phyloP scores from a whole-genome alignment of 805 yeast species.

The Saccharomycopsis fermentans region DNA sequence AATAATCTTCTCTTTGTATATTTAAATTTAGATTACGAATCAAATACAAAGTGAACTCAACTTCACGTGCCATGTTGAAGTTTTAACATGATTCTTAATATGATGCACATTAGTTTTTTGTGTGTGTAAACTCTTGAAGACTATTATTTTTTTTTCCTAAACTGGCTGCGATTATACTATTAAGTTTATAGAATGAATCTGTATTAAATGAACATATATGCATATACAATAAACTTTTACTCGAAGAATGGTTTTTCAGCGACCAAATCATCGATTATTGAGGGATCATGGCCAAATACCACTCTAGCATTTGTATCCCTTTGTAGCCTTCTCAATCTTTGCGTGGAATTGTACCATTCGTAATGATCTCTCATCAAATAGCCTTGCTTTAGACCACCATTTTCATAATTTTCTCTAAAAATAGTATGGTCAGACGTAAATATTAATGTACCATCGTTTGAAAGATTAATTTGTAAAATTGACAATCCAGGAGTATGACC shows the following conservation, averaged over 20 bases:
- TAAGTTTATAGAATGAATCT: not conserved
- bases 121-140: no score
- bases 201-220: no score
- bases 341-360: constrained; percentile 10
- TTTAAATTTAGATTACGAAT: not conserved
- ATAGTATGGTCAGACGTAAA: constrained; percentile 5
- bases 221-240: not conserved
- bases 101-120: no score
- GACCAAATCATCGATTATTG: not conserved
- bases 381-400: constrained; percentile 8
- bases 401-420: constrained; percentile 8
- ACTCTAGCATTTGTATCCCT: constrained; percentile 11
- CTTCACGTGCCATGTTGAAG: constrained; percentile 3
- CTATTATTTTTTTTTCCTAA: not conserved
- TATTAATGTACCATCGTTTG: constrained; percentile 4
- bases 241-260: not conserved
- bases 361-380: constrained; percentile 8
- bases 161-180: no score
- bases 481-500: constrained; percentile 10
- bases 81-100: not conserved
- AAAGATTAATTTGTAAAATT: constrained; percentile 3
- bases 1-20: no score
- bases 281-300: constrained; percentile 6
- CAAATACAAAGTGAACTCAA: not conserved
- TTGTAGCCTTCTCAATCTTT: constrained; percentile 8